A percentile compares a stretch with the other conserved stretches of the same genome.
phyloP scores from a whole-genome alignment of 495 filamentous ascomycete species.

The Podospora pseudocomata region DNA sequence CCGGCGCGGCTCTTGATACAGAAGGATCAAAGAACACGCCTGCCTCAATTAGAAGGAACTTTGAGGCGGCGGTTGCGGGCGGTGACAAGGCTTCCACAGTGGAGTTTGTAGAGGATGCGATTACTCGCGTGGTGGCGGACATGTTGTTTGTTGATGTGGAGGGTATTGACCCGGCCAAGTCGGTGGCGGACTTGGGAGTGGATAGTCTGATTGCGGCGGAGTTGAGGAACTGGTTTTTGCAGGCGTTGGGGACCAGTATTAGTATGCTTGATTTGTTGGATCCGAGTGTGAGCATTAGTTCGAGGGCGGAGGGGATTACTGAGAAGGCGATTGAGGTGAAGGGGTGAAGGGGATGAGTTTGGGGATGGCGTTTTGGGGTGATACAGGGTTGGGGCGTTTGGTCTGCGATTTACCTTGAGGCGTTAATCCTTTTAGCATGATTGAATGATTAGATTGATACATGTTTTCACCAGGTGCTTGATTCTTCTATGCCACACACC shows the following conservation, averaged over 20 bases:
- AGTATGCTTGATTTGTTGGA: conserved; percentile 37
- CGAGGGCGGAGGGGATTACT: neutral
- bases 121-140: conserved; percentile 2
- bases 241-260: conserved; percentile 40
- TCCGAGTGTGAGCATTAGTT: neutral
- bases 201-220: conserved; percentile 50
- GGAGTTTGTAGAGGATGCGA: neutral
- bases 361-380: neutral
- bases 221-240: conserved; percentile 47
- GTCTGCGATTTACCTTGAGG: too few species aligned
- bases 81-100: neutral
- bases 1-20: neutral
- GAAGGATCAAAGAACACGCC: neutral
- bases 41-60: neutral
- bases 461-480: too few species aligned
- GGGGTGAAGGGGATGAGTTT: neutral
- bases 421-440: too few species aligned
- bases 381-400: too few species aligned
- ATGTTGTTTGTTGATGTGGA: conserved; percentile 26
- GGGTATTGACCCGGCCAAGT: conserved; percentile 34
- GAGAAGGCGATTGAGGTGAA: neutral
- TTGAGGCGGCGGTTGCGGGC: neutral
- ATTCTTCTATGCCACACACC: too few species aligned
- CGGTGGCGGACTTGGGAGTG: conserved; percentile 37
- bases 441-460: too few species aligned